Conservation (phyloP, 305 asterid genomes). For the Fraxinus ornus region DNA sequence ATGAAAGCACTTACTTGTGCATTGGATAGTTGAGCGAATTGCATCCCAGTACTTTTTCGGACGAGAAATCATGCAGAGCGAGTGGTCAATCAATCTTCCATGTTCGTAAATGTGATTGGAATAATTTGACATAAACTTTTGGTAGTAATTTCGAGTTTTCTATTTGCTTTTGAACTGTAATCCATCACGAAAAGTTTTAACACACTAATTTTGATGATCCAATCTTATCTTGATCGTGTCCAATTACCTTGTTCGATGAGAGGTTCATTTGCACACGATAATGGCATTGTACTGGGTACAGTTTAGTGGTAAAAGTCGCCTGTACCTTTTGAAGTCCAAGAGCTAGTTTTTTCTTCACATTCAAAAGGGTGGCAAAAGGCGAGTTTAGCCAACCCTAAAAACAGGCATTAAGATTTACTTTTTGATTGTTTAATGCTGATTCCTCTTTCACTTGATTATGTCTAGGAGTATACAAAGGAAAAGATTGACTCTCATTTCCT, state of each 20-base stretch:
- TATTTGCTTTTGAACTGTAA: not conserved
- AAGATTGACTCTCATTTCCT: not conserved
- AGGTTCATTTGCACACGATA: not conserved
- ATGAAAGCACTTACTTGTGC: not conserved
- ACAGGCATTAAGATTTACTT: slow-evolving; percentile 15
- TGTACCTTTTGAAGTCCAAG: not conserved
- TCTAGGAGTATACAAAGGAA: not conserved
- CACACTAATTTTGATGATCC: not conserved
- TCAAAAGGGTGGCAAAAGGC: not conserved
- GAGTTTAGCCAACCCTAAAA: slow-evolving; percentile 17
- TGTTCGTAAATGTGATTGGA: not conserved
- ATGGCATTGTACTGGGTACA: not conserved
- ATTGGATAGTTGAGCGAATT: not conserved
- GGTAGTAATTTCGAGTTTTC: not conserved
- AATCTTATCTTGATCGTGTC: too few relatives aligned
- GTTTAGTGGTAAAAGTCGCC: not conserved
- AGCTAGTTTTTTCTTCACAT: not conserved
- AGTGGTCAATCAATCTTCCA: not conserved
- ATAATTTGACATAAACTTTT: not conserved
- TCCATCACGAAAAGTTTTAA: not conserved
- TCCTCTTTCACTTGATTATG: slow-evolving; percentile 19
- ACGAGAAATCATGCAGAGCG: not conserved
- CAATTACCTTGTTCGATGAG: not conserved
- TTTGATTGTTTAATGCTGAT: slow-evolving; percentile 10
- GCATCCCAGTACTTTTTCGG: not conserved